Conservation (phyloP, 495 filamentous ascomycete species). For the Cairneyella variabilis region DNA sequence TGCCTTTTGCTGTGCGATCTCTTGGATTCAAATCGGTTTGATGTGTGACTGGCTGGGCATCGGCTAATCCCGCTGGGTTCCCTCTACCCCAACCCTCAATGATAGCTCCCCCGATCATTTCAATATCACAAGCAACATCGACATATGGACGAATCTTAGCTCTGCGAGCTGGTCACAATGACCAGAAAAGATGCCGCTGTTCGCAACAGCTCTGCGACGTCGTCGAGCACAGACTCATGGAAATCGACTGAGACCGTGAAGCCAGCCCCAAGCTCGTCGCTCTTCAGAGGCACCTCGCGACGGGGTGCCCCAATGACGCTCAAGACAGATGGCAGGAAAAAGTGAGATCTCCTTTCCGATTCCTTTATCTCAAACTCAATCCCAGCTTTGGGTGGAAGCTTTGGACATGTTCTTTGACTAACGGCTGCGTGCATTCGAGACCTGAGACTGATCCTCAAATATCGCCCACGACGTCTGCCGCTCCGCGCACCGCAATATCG, state of each 20-base stretch:
- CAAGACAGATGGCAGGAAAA: conserved; percentile 49
- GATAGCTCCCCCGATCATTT: too few relatives aligned
- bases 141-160: conserved; percentile 24
- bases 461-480: conserved; percentile 42
- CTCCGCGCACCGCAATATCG: conserved; percentile 40
- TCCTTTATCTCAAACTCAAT: conserved; percentile 13
- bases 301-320: conserved; percentile 52
- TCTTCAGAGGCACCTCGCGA: conserved; percentile 35
- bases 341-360: conserved; percentile 26
- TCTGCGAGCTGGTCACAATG: conserved; percentile 41
- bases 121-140: too few relatives aligned
- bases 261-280: conserved; percentile 30
- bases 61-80: too few relatives aligned
- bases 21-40: too few relatives aligned
- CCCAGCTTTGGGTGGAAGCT: conserved; percentile 13
- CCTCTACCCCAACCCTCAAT: too few relatives aligned
- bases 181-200: conserved; percentile 50
- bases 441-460: conserved; percentile 46
- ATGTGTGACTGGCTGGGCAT: too few relatives aligned
- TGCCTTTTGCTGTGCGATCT: too few relatives aligned
- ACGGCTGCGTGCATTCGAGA: conserved; percentile 28
- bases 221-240: conserved; percentile 56
- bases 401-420: conserved; percentile 24
- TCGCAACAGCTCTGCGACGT: conserved; percentile 60
- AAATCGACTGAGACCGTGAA: conserved; percentile 56